These are phyloP conservation scores for Populus hybrid DNA, from an alignment of 441 rosid species.

Conservation along the genomic window DNA sequence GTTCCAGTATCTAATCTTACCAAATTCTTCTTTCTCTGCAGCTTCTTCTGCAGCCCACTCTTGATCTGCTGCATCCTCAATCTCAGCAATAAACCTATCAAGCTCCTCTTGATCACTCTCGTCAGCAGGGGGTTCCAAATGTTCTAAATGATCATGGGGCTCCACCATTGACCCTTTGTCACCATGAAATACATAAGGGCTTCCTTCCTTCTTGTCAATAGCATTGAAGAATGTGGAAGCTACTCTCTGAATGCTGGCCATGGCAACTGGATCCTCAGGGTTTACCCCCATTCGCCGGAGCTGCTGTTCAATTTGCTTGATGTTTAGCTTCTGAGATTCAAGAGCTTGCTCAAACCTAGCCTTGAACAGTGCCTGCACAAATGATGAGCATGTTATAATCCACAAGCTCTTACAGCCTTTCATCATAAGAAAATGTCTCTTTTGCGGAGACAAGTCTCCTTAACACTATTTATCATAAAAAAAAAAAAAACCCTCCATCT, in stretches of 20 bases:
- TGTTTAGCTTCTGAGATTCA: slow-evolving; percentile 95
- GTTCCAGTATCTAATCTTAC: slow-evolving; percentile 79
- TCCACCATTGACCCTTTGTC: slow-evolving; percentile 35
- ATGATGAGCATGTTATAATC: slow-evolving; percentile 13
- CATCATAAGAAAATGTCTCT: neutral
- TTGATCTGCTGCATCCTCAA: slow-evolving; percentile 93
- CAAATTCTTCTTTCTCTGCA: slow-evolving; percentile 74
- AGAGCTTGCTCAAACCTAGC: slow-evolving; percentile 99
- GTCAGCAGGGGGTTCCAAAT: slow-evolving; percentile 52
- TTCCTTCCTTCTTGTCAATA: slow-evolving; percentile 90
- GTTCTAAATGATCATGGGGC: slow-evolving; percentile 27
- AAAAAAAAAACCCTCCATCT: neutral
- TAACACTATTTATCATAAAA: neutral
- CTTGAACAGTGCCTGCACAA: slow-evolving; percentile 85
- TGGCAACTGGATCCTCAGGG: slow-evolving; percentile 99
- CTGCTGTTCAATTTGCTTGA: slow-evolving; percentile 89
- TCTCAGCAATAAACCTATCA: slow-evolving; percentile 83
- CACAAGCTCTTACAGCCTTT: neutral
- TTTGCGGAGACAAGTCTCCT: neutral
- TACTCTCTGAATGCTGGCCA: slow-evolving; percentile 98
- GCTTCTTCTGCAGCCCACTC: slow-evolving; percentile 97
- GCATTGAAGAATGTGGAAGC: slow-evolving; percentile 97
- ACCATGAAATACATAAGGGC: slow-evolving; percentile 81
- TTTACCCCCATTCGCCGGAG: slow-evolving; percentile 81
- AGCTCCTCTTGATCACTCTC: slow-evolving; percentile 92